Base-by-base conservation (phyloP, 257 asterid genomes). In the Leonotis leonurus region DNA sequence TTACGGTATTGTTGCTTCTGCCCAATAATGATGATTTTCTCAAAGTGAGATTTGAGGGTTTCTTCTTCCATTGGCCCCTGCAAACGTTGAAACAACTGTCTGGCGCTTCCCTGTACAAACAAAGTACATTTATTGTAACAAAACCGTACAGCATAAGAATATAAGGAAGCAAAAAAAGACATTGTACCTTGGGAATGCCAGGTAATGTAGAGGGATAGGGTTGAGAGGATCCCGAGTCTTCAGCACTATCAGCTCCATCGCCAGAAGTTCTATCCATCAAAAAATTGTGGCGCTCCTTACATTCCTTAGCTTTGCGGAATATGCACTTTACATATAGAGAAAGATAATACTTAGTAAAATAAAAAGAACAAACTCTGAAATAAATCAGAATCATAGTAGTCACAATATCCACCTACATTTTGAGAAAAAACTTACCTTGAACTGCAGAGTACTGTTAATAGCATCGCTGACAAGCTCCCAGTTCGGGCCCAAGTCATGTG, bases 391-490 rank as follows among this genome's bases (percentile, higher is more conserved):
- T 44, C 30, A 24, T 21, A 46, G 36, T 10, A 22, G 44, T 22
- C 24, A 43, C n/a, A 48, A 62, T 39, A 54, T 56, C 33, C 58
- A 54, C 11, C 56, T 35, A 58, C 20, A 46, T 33, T 22, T 51
- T n/a, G n/a, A n/a, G n/a, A 55, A 35, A 25, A 26, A 56, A 44
- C 80, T 58, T 71, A 93, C 99, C 97, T 87, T 90, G 77, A 94
- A 93, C 63, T 76, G 90, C 77, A 87, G 72, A 29, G 95, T 80
- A 71, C 88, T 80, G 80, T 89, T 93, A 48, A 93, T 73, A 56
- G 95, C 99, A 79, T 93, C 97, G 73, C 94, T 85, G 18, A 93
- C 83, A 49, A 93, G 96, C 91, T 89, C 99, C 99, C 99, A 93
- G 69, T 93, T 85, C 10, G 95, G 96, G 62, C 99, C 99, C 77